Base-by-base conservation (phyloP, 129 eudicot species). In the Sambucus nigra region DNA sequence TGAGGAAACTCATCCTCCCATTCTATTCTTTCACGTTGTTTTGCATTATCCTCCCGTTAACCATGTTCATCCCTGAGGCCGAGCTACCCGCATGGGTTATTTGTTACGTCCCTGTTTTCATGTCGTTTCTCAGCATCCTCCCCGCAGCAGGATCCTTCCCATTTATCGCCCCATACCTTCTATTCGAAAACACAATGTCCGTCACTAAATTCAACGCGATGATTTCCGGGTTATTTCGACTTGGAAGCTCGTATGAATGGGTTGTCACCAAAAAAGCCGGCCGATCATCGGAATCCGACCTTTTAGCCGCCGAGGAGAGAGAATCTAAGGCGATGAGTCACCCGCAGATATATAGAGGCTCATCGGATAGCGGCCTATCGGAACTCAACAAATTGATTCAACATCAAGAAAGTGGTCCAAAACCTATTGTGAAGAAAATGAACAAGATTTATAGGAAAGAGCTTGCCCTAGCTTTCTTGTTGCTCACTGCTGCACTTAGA, bases 1-100 rank as follows among this genome's bases (percentile, higher is more conserved):
- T 76, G 32, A 61, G 82, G 50, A 76, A 76, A 26, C 78, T 76
- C 20, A 67, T 76, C 35, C 82, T 76, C 12, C 82, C 82, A 8
- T 71, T 76, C 71, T 76, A 76, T 46, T 76, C 82, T n/a, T 76
- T 76, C 71, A 71, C 82, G 42, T 45, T 76, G 28, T 76, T 76
- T 61, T 76, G 82, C 57, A 52, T 76, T 0, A 51, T 76, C 38
- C 82, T 76, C 25, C 77, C 82, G 11, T 47, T 76, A 40, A 71
- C 82, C 51, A 76, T 76, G 82, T 76, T 76, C 25, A 51, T 76
- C 39, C 82, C 82, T 0, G 82, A 76, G 57, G 78, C 78, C 21
- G 69, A 70, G 56, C 67, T 76, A n/a, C 82, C 82, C 9, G 28
- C 53, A 20, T 76, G 82, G 82, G 82, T 76, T 16, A 61, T 76